Evolutionary conservation across 2,329 filamentous ascomycete species (phyloP), one percentile per base, ranked within the genome.

Genomic region (Fusarium keratoplasticum): DNA sequence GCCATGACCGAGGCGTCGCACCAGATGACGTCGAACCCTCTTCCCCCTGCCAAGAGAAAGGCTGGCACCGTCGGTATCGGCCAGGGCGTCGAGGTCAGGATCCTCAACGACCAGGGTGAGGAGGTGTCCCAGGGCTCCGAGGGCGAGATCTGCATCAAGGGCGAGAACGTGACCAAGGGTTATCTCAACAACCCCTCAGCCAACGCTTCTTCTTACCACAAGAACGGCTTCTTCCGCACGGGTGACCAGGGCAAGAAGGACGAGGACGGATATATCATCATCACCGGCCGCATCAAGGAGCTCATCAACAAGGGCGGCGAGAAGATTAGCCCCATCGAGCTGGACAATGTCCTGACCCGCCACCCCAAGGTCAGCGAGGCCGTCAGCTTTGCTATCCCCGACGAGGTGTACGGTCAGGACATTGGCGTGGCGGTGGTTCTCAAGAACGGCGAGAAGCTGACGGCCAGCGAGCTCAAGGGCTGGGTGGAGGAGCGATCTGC

Each of bases 211-310:
- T 91, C 93, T 0, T 96, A 94, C 83, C 93, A 93, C 31, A 86
- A 89, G 73, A 86, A 87, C n/a, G 93, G 94, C 11, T 97, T 94
- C 85, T 97, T 97, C 89, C 89, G 94, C 76, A 97, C 95, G 0
- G 95, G 95, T 7, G 95, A 97, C 80, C 94, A 97, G 82, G 95
- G 95, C 59, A 93, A 93, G 84, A 88, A 90, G 80, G 94, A 97
- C 78, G 84, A 90, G 67, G 93, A 96, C 76, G 94, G 94, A 69
- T 97, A 96, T 80, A 86, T 97, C 13, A 88, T 94, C 79, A 96
- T 97, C 83, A 97, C 95, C 0, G 95, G 95, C n/a, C 89, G 95
- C 62, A 97, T 97, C 84, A 97, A 97, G 87, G 95, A 97, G 84
- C 87, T 97, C 61, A 97, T 97, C 86, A 95, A 95, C 84, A 95